These are phyloP conservation scores for Aspergillus panamensis DNA, from an alignment of 495 filamentous ascomycete genomes.

Conservation along the genomic window DNA sequence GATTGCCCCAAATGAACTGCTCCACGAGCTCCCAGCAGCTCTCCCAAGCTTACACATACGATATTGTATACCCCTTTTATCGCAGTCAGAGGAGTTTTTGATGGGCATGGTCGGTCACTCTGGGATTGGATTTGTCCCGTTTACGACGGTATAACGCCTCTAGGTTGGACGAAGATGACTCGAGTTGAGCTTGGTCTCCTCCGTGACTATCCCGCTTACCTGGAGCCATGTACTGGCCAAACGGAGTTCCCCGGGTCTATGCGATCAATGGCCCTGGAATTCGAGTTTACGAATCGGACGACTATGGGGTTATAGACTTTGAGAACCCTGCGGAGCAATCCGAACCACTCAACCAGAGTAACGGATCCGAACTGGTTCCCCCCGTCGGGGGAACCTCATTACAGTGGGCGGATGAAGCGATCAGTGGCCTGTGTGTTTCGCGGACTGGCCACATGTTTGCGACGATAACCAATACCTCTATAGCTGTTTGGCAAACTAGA, in stretches of 20 bases:
- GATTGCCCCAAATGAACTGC: slow-evolving; percentile 3
- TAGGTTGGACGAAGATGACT: slow-evolving; percentile 35
- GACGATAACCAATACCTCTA: slow-evolving; percentile 74
- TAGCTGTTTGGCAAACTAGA: slow-evolving; percentile 94
- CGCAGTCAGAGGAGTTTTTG: slow-evolving; percentile 4
- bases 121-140: slow-evolving; percentile 21
- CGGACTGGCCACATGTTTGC: slow-evolving; percentile 84
- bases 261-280: slow-evolving; percentile 61
- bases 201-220: slow-evolving; percentile 26
- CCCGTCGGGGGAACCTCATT: slow-evolving; percentile 25
- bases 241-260: slow-evolving; percentile 86
- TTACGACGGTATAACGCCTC: slow-evolving; percentile 20
- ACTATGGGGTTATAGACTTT: slow-evolving; percentile 18
- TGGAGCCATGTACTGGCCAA: slow-evolving; percentile 92
- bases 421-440: slow-evolving; percentile 73
- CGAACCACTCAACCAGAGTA: slow-evolving; percentile 11
- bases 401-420: slow-evolving; percentile 51
- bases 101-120: slow-evolving; percentile 22
- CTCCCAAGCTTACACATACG: background rate
- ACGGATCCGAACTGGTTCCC: slow-evolving; percentile 14
- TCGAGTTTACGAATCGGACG: slow-evolving; percentile 37
- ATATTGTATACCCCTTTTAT: slow-evolving; percentile 2
- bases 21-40: background rate
- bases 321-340: slow-evolving; percentile 20
- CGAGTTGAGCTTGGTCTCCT: slow-evolving; percentile 35